Evolutionary conservation across 768 basidiomycete species (phyloP), one percentile per base, ranked within the genome.

Genomic region (Coprinopsis strossmayeri): DNA sequence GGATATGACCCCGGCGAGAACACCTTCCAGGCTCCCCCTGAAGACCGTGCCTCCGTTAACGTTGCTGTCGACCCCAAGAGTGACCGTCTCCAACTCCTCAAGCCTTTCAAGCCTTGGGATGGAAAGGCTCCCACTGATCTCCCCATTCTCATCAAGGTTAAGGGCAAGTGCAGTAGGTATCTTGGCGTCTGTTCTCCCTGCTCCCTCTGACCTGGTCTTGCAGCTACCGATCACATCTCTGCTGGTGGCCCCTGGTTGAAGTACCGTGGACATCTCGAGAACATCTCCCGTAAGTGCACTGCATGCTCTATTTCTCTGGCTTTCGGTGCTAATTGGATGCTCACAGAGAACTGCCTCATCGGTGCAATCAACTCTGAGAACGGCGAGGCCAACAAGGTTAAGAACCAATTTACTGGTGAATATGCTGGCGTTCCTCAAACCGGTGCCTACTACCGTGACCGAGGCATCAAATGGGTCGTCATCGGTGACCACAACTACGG

Each of bases 161-260:
- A 83, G 74, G 95, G 95, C 79, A 99, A 99, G 77, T 99, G 96
- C 87, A 99, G 40, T 42, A 42, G 21, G 40, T 42, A 42, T 42
- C 7, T 11, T 5, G 11, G 9, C 18, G 3, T 10, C 17, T 25
- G 7, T 84, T 87, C 63, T 67, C 86, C 82, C 21, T 24, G 38
- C 1, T 12, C 30, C 35, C 17, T 25, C 37, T 5, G 24, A 26
- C n/a, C 1, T 52, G 81, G 79, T 25, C 21, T 11, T 25, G 10
- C 24, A 42, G 40, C 91, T 34, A 93, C 92, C 55, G 92, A 95
- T 66, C 91, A 95, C 69, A 93, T 95, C 67, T 89, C 86, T 52
- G 94, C 94, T 63, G 95, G 94, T 75, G 95, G 95, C 51, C 95
- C 95, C 38, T 98, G 95, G 95, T 81, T 98, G 74, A 97, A 97